Evolutionary conservation across 2,329 filamentous ascomycete species (phyloP), one percentile per base, ranked within the genome.

Genomic region (Trichoderma sp.): DNA sequence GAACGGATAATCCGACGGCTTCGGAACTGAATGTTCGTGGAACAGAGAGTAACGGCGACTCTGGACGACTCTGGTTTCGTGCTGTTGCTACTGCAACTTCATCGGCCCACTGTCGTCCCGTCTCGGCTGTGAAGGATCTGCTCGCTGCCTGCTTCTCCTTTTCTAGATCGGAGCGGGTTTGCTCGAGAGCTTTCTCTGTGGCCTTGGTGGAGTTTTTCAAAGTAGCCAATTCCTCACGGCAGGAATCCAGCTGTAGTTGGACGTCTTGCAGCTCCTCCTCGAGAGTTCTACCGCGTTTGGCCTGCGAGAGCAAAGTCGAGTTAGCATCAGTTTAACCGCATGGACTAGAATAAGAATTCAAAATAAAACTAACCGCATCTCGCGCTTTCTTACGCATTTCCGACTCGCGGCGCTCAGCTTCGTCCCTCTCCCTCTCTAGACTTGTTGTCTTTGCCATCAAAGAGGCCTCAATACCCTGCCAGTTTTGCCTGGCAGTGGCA

Each of bases 381-480:
- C 97, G 91, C 72, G 95, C 93, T 85, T 97, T 98, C 82, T 93
- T 94, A 78, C 97, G 90, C 84, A 97, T 91, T 53, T 98, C 97
- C 6, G 91, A 93, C 85, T 99, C 97, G 75, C 94, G 92, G 79
- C 92, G 92, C 67, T 91, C 88, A 9, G 94, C 91, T 80, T 99
- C 97, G 81, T 98, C 95, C 74, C 94, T 91, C 83, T 99, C 97
- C 82, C 93, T 97, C 83, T 99, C 97, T 11, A 98, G 87, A 67
- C 87, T 92, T 4, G 92, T 89, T 12, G 97, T 89, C 75, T 95
- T 91, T 27, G 94, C 91, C 68, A 96, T 89, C 38, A 99, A 85
- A 3, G 94, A 97, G 11, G 93, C 91, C 83, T 99, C 96, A 77
- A 99, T 97, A 0, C 95, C 94, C 82, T 98, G 95, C 97, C 97